Base-by-base conservation (phyloP, 1,284 basidiomycete species). In the Apiotrichum montevideense region DNA sequence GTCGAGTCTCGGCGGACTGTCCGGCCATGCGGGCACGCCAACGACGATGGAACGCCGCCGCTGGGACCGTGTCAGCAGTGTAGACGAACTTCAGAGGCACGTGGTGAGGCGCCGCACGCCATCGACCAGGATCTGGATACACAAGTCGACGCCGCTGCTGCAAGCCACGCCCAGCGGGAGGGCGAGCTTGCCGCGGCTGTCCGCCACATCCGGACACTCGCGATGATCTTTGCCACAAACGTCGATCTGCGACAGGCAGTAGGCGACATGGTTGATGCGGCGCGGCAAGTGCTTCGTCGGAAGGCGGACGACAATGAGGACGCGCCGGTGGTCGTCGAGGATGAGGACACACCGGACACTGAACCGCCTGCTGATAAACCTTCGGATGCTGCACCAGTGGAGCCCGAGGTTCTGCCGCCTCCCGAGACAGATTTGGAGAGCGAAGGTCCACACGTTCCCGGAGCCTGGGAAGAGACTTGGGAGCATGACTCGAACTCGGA, bases 151-250 rank as follows among this genome's bases (percentile, higher is more conserved):
- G 35, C 6, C 4, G 29, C 53, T 1, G 43, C 54, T 2, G 8
- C 14, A 1, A 46, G 13, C 1, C 14, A 40, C 7, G 33, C 15
- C 1, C 13, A 7, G 14, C 50, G 50, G 11, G 43, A 55, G 10
- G 54, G 57, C 42, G 53, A 59, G 51, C 46, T 59, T 14, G 41
- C 46, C 1, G 8, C 21, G 9, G 57, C 46, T 4, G 54, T 45
- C 10, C 46, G 40, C 9, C 49, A 61, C 14, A 10, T 61, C 0
- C 51, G 56, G 7, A 49, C 42, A 1, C 53, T 61, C 1, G 55
- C 32, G 0, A 53, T 43, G 10, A 61, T 61, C 13, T 39, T 61
- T 13, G 40, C 39, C 14, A 61, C 59, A 4, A 61, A 41, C 15
- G 39, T 51, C 2, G 50, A 57, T n/a, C 34, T 61, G 29, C 53